phyloP scores from a whole-genome alignment of 805 yeast species.

The Hemisphaericaspora nanyangensis region DNA sequence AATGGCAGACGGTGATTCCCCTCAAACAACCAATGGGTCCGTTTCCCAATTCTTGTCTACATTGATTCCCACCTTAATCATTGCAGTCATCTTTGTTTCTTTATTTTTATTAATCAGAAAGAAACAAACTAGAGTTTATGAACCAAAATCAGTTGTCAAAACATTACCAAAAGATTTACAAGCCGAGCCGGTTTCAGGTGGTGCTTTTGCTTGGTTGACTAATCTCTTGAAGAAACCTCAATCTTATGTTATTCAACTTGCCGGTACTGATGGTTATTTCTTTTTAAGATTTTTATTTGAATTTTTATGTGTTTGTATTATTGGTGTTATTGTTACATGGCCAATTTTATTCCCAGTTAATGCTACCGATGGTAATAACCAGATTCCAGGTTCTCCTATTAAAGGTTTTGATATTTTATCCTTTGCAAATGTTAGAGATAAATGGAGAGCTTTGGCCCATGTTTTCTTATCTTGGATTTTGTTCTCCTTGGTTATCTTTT shows the following conservation, averaged over 20 bases:
- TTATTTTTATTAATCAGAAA: conserved; percentile 41
- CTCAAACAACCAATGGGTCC: conserved; percentile 22
- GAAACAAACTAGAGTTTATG: conserved; percentile 46
- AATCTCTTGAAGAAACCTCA: conserved; percentile 53
- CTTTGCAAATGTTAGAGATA: conserved; percentile 57
- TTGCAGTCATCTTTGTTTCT: conserved; percentile 37
- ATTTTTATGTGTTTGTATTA: conserved; percentile 47
- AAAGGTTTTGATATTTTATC: conserved; percentile 64
- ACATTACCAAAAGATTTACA: conserved; percentile 43
- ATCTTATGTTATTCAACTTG: conserved; percentile 59
- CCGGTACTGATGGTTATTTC: conserved; percentile 75
- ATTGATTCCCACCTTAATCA: conserved; percentile 41
- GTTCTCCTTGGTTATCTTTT: conserved; percentile 61
- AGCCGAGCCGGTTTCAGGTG: conserved; percentile 42
- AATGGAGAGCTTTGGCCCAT: conserved; percentile 68
- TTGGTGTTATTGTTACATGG: conserved; percentile 55
- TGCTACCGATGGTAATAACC: conserved; percentile 60
- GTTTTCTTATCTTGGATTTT: conserved; percentile 72
- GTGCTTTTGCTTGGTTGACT: conserved; percentile 53
- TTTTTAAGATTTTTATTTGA: conserved; percentile 62
- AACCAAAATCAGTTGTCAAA: conserved; percentile 46
- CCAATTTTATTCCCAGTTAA: conserved; percentile 72
- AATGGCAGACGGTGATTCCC: neutral
- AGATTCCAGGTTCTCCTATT: conserved; percentile 10
- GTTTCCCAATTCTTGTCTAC: conserved; percentile 50